Base-by-base conservation (phyloP, 1,284 basidiomycete genomes). In the Anthracocystis setariae region DNA sequence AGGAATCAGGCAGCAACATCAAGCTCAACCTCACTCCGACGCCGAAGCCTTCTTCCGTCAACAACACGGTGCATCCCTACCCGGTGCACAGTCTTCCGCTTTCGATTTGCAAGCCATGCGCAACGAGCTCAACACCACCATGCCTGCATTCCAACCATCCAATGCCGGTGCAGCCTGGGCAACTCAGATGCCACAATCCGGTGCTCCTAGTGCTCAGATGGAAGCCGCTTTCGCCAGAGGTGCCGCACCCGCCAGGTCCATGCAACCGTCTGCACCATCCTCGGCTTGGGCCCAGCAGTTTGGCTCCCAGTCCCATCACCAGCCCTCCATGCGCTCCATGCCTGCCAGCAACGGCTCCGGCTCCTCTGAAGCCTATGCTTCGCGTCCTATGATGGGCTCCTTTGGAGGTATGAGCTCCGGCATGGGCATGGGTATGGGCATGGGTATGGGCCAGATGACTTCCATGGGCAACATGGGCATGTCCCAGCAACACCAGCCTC, bases 41-140 rank as follows among this genome's bases (percentile, higher is more conserved):
- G 75, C 74, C 54, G 77, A 79, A n/a, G 76, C 76, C 21, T 81
- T 79, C 63, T 64, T 74, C 48, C 74, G 73, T 52, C 73, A 76
- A 40, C 77, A 74, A 49, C 72, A 64, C 39, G 63, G 63, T 15
- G 56, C 49, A 27, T 33, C 49, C 7, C 35, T 56, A 33, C 63
- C 67, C 18, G 57, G 63, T 8, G 69, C 59, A 18, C 46, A 52
- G 18, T 60, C 62, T 15, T 65, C 60, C 8, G 64, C 69, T 2
- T 80, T 82, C 37, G 76, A 82, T 46, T 65, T 76, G 48, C 68
- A 81, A 39, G 53, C 69, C 7, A 74, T 82, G 68, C 58, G 71
- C 4, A 61, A 60, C 51, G 69, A 69, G 50, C 61, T 71, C 45
- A 62, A 70, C 48, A 56, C 40, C 47, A 47, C 61, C 24, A 40